phyloP scores from a whole-genome alignment of 1,139 yeast species.

The Pichia sp. region DNA sequence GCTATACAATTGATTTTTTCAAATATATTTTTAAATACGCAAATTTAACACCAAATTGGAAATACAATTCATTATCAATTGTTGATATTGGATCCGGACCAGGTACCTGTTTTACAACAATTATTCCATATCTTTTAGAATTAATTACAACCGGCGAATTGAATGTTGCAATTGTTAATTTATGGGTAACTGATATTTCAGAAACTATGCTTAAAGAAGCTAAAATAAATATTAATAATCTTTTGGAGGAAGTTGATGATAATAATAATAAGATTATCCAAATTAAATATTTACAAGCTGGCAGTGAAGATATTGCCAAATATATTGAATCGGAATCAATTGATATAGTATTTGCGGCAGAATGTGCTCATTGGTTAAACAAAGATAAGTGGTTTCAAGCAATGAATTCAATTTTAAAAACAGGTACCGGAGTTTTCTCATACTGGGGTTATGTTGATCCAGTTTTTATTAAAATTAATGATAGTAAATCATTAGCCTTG shows the following conservation, averaged over 20 bases:
- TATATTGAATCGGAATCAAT: slow-evolving; percentile 29
- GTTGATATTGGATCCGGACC: slow-evolving; percentile 85
- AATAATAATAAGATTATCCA: slow-evolving; percentile 5
- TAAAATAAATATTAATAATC: slow-evolving; percentile 9
- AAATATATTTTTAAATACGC: slow-evolving; percentile 35
- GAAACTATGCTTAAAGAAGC: slow-evolving; percentile 48
- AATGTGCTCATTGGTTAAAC: slow-evolving; percentile 76
- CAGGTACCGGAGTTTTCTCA: slow-evolving; percentile 55
- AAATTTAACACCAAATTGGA: slow-evolving; percentile 2
- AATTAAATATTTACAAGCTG: slow-evolving; percentile 22
- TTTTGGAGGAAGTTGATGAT: background rate
- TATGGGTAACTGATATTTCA: slow-evolving; percentile 66
- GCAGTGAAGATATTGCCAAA: slow-evolving; percentile 31
- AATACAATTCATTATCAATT: slow-evolving; percentile 9
- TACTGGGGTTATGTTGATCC: slow-evolving; percentile 82
- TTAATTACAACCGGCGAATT: slow-evolving; percentile 9
- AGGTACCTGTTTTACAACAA: slow-evolving; percentile 35
- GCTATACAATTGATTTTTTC: slow-evolving; percentile 53
- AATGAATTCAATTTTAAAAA: slow-evolving; percentile 43
- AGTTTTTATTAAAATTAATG: slow-evolving; percentile 31
- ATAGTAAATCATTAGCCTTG: slow-evolving; percentile 28
- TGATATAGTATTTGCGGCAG: slow-evolving; percentile 68
- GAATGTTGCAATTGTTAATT: slow-evolving; percentile 35
- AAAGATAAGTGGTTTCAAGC: slow-evolving; percentile 47
- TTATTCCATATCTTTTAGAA: slow-evolving; percentile 7